Conservation (phyloP, 1,284 basidiomycete genomes). For the Peniophora sp. region DNA sequence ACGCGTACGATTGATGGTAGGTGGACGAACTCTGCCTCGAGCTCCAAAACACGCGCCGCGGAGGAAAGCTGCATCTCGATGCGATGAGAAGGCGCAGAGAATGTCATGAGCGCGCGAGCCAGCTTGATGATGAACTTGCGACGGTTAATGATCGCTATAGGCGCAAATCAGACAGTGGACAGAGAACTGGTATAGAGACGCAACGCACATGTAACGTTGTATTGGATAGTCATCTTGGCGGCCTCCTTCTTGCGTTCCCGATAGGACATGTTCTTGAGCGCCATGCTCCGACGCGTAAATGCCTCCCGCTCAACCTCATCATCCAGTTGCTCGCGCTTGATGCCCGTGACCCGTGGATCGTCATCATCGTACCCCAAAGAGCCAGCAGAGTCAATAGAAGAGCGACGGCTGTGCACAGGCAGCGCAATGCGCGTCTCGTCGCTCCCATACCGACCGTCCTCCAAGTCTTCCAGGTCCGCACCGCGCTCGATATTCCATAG, state of each 20-base stretch:
- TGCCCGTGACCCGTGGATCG: conserved; percentile 23
- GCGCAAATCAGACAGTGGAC: neutral
- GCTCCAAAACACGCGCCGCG: conserved; percentile 74
- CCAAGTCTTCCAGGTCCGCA: too few relatives aligned
- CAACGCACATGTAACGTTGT: conserved; percentile 60
- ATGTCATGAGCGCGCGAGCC: conserved; percentile 58
- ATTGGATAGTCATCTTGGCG: conserved; percentile 57
- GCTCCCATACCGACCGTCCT: too few relatives aligned
- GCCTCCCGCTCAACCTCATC: conserved; percentile 55
- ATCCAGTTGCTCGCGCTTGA: conserved; percentile 31
- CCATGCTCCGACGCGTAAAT: conserved; percentile 22
- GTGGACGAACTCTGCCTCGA: conserved; percentile 78
- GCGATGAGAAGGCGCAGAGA: conserved; percentile 66
- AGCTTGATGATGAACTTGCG: conserved; percentile 59
- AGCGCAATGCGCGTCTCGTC: neutral
- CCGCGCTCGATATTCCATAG: too few relatives aligned
- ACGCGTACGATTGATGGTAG: conserved; percentile 50
- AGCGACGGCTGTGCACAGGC: conserved; percentile 1
- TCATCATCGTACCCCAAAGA: conserved; percentile 22
- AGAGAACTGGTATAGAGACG: neutral
- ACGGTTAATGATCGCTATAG: conserved; percentile 42
- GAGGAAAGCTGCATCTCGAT: conserved; percentile 64
- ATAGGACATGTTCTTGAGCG: conserved; percentile 56
- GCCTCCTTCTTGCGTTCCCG: conserved; percentile 54
- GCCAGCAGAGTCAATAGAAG: conserved; percentile 2